Base-by-base conservation (phyloP, 2,329 filamentous ascomycete genomes). In the Orbilia blumenaviensis region DNA sequence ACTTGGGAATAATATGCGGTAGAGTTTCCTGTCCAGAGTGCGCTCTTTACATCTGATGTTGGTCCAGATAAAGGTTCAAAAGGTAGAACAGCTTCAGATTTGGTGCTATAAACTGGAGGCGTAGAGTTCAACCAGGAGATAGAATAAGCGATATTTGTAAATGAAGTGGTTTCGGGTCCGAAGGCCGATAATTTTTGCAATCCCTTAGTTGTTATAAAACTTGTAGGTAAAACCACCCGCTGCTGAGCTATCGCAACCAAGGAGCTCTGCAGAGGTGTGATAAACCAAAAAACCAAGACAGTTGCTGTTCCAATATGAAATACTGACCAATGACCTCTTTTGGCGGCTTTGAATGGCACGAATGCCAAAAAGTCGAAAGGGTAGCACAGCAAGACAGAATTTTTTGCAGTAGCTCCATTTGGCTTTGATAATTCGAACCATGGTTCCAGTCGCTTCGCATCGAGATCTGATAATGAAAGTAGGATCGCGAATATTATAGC, bases 381-480 rank as follows among this genome's bases (percentile, higher is more conserved):
- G 38, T 90, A 90, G 0, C 85, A 83, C 0, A 90, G 56, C 0
- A 88, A 81, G 0, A 90, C 14, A 0, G 87, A 88, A 0, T 86
- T 78, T 4, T 82, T 80, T 0, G 83, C 87, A 0, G 78, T 78
- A 0, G 86, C 86, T 0, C 88, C 88, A 0, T 80, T 78, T 0
- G 78, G 12, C 8, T 84, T 85, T 0, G 87, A 88, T 0, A 90
- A 66, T 21, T 89, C 87, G 9, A 88, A 85, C 83, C 86, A 90
- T 0, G 88, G 88, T 34, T 90, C 88, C 48, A 90, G 82, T 0
- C 89, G 79, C 71, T 89, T 88, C 0, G 84, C 82, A 36, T 90
- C 87, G 0, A 90, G 80, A 60, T 90, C 88, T 0, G 89, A 83
- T 87, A 88, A 89, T 1, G 83, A 84, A 87, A 88, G 90, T 0